Conservation (phyloP, 164 flowering plant species). For the Berberis thunbergii region DNA sequence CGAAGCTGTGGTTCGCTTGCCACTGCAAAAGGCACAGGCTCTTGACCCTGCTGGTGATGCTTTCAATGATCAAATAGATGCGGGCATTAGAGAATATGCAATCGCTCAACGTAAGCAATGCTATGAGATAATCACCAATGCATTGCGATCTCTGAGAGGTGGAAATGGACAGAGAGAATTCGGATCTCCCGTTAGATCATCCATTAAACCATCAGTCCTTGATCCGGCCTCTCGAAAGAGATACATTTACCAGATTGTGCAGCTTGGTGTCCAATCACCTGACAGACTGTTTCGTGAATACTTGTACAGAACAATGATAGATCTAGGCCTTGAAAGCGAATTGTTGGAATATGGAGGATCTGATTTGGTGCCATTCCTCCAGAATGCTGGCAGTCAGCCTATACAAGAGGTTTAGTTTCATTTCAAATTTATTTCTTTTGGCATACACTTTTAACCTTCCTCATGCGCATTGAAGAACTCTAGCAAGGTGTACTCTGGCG, state of each 20-base stretch:
- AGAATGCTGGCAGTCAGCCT: conserved; percentile 65
- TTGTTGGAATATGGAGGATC: conserved; percentile 93
- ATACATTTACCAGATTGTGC: conserved; percentile 82
- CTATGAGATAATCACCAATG: conserved; percentile 73
- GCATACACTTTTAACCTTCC: no score
- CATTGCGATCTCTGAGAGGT: conserved; percentile 73
- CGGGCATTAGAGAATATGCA: conserved; percentile 53
- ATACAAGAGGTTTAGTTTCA: conserved; percentile 39
- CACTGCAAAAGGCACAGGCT: conserved; percentile 91
- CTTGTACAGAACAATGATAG: conserved; percentile 77
- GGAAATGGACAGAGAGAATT: conserved; percentile 42
- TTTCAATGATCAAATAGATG: conserved; percentile 81
- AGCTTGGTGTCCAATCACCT: conserved; percentile 87
- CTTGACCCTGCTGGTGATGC: conserved; percentile 94
- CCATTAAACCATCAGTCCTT: conserved; percentile 34
- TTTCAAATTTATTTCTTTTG: neutral
- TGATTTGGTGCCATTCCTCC: conserved; percentile 90
- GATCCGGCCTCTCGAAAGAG: conserved; percentile 59
- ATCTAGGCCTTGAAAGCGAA: conserved; percentile 83
- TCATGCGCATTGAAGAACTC: no score
- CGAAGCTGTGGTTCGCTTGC: conserved; percentile 94
- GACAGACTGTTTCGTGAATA: conserved; percentile 85
- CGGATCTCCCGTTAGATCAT: conserved; percentile 52
- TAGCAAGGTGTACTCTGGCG: no score
- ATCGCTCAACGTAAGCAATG: conserved; percentile 72